Conservation (phyloP, 495 filamentous ascomycete species). For the Massariosphaeria phaeospora region DNA sequence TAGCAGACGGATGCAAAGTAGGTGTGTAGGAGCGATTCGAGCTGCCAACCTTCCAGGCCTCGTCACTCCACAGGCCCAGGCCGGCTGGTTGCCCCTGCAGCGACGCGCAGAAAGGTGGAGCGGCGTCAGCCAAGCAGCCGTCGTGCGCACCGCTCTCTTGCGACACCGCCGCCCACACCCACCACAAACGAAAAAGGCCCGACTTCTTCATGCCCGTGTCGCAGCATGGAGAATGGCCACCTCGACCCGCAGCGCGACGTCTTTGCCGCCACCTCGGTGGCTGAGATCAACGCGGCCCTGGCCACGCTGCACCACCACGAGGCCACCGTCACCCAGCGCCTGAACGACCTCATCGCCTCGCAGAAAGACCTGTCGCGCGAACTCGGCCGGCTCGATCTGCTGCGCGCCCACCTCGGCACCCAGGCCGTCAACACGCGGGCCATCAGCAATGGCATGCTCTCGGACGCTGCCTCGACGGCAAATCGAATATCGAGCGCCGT, state of each 20-base stretch:
- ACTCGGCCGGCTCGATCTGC: conserved; percentile 78
- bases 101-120: no score
- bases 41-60: background rate
- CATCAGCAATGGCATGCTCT: conserved; percentile 84
- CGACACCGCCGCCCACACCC: no score
- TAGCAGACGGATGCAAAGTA: no score
- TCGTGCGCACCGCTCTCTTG: no score
- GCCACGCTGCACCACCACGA: conserved; percentile 70
- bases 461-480: conserved; percentile 78
- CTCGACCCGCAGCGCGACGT: conserved; percentile 43
- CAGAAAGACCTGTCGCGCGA: conserved; percentile 81
- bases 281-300: conserved; percentile 73
- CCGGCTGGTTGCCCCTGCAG: background rate
- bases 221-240: conserved; percentile 15
- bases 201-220: conserved; percentile 1
- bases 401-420: conserved; percentile 80
- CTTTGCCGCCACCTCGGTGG: conserved; percentile 63
- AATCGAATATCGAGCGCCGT: conserved; percentile 79
- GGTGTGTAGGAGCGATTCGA: no score
- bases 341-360: conserved; percentile 69
- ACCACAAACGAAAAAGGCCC: no score
- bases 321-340: conserved; percentile 62
- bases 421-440: conserved; percentile 79
- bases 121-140: conserved; percentile 21
- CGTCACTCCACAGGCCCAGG: no score